Percentiles rank a stretch among this genome's conserved stretches.
Conservation (phyloP, 805 yeast species). For the Brettanomyces nanus region DNA sequence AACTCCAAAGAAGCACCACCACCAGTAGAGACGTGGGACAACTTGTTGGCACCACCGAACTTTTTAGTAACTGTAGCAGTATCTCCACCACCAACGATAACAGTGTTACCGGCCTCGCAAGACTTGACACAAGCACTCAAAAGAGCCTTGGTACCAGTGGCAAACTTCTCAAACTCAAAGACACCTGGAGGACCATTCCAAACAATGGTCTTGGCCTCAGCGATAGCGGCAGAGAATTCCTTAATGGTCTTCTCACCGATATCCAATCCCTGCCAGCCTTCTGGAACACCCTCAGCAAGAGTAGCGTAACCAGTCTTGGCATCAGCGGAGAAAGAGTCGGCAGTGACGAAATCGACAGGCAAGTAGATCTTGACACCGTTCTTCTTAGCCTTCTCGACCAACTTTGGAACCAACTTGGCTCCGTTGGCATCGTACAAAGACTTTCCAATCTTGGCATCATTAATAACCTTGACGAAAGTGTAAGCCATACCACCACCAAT, state of each 20-base stretch:
- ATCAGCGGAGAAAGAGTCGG: conserved; percentile 87
- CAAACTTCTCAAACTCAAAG: conserved; percentile 90
- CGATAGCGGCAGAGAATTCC: conserved; percentile 74
- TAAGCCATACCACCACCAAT: conserved; percentile 99
- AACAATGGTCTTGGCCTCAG: conserved; percentile 93
- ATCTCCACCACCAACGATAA: conserved; percentile 99
- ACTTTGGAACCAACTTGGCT: conserved; percentile 86
- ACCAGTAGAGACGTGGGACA: conserved; percentile 98
- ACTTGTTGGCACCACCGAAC: conserved; percentile 91
- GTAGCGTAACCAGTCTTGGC: conserved; percentile 82
- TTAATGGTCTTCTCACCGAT: conserved; percentile 84
- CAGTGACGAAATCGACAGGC: conserved; percentile 95
- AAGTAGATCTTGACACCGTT: conserved; percentile 88
- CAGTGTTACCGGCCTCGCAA: conserved; percentile 82
- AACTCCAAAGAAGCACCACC: conserved; percentile 99
- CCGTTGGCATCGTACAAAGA: conserved; percentile 92
- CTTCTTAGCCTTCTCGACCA: conserved; percentile 93
- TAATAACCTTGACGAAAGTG: conserved; percentile 93
- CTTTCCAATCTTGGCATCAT: conserved; percentile 80
- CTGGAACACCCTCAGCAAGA: conserved; percentile 88
- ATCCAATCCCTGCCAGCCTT: conserved; percentile 92
- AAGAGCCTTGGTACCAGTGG: conserved; percentile 85
- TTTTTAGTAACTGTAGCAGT: conserved; percentile 99
- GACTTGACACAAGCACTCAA: conserved; percentile 84
- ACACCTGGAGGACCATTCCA: conserved; percentile 99